Evolutionary conservation across 2,329 filamentous ascomycete species (phyloP), one percentile per base, ranked within the genome.

Genomic region (Curvularia lunata): DNA sequence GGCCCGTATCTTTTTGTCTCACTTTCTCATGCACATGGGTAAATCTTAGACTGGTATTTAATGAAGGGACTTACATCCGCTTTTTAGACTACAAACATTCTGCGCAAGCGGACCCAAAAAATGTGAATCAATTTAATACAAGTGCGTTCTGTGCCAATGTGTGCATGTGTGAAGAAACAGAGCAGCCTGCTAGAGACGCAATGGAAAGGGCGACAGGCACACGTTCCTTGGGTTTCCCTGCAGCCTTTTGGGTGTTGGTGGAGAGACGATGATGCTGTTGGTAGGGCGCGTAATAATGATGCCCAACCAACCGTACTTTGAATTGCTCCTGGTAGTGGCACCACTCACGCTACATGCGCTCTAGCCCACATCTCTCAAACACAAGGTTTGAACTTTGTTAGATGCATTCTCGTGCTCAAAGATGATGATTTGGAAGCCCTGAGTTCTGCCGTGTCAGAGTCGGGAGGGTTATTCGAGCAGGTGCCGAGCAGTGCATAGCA

Each of bases 31-130:
- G 51, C 64, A 67, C 65, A 68, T 63, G 63, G 62, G 65, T 66
- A 72, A 67, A 47, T 58, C 57, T 71, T 76, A 77, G 73, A 76
- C 73, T 72, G 74, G 73, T 71, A 75, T 65, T 75, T 77, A 76
- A 77, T 76, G 72, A 75, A 74, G 73, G 73, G 73, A 74, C 72
- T 58, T 66, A 67, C 54, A 73, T 77, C 73, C 73, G 67, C 71
- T 55, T 52, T 62, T 62, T 76, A 76, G 74, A 76, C 67, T 75
- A 71, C 61, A 70, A 64, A 38, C 59, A 53, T 57, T 65, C 64
- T 70, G 69, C 70, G 64, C 67, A 61, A 68, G 68, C 70, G 66
- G 68, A 68, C 62, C 62, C 55, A 63, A 71, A 67, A 73, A 72
- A 68, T 47, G 51, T 62, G 64, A 67, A 72, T 18, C 32, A 52